These are phyloP conservation scores for Boletus sensibilis DNA, from an alignment of 768 basidiomycete genomes.

Conservation along the genomic window DNA sequence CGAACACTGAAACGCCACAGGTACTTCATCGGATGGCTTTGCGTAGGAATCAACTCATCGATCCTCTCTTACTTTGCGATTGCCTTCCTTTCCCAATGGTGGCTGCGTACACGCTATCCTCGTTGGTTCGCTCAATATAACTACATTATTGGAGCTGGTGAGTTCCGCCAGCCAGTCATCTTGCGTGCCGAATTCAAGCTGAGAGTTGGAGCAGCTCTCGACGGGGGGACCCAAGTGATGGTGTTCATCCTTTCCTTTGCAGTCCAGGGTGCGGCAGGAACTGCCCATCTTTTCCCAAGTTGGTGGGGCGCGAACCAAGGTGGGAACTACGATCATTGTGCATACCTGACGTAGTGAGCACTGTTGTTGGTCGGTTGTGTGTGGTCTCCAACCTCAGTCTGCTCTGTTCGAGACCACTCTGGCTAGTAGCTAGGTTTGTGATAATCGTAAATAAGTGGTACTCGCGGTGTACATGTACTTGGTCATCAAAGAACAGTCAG, in stretches of 20 bases:
- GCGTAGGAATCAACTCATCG: slow-evolving; percentile 55
- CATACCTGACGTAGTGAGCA: slow-evolving; percentile 16
- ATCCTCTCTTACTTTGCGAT: slow-evolving; percentile 47
- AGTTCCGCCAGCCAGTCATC: slow-evolving; percentile 1
- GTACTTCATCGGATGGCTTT: slow-evolving; percentile 44
- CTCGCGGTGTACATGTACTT: neutral
- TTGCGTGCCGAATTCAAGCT: neutral
- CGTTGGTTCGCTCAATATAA: slow-evolving; percentile 70
- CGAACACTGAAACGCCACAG: slow-evolving; percentile 13
- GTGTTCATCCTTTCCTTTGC: slow-evolving; percentile 50
- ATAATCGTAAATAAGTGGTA: neutral
- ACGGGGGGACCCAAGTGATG: slow-evolving; percentile 50
- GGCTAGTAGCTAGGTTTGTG: neutral
- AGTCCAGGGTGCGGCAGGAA: slow-evolving; percentile 51
- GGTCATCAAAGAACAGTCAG: neutral
- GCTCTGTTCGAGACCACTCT: neutral
- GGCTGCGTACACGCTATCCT: slow-evolving; percentile 55
- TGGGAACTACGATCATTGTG: slow-evolving; percentile 38
- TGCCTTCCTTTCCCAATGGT: slow-evolving; percentile 58
- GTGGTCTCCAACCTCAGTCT: neutral
- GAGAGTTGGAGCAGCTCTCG: slow-evolving; percentile 27
- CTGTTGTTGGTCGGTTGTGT: neutral
- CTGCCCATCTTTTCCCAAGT: slow-evolving; percentile 47
- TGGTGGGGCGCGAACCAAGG: slow-evolving; percentile 61
- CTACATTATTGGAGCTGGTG: slow-evolving; percentile 61